Conservation (phyloP, 768 basidiomycete genomes). For the Neoboletus magnificus region DNA sequence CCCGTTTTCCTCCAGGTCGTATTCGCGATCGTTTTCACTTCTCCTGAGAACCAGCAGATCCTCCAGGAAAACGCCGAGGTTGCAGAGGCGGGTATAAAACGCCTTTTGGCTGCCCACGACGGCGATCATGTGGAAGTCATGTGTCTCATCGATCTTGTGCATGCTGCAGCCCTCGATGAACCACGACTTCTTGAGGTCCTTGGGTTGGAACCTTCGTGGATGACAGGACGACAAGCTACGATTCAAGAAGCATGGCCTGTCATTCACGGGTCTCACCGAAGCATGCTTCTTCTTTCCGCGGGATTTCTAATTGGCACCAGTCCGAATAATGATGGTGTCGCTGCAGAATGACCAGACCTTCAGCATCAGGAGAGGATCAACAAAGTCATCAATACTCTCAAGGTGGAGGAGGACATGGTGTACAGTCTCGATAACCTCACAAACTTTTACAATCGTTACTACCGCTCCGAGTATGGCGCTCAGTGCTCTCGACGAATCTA, state of each 20-base stretch:
- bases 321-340: neutral
- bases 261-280: conserved; percentile 16
- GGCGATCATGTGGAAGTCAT: conserved; percentile 17
- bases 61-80: neutral
- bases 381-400: neutral
- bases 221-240: conserved; percentile 19
- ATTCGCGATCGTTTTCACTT: neutral
- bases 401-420: conserved; percentile 33
- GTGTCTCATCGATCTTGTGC: conserved; percentile 9
- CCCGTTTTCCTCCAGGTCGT: neutral
- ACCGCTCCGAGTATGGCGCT: conserved; percentile 33
- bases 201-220: conserved; percentile 14
- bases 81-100: neutral
- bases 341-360: conserved; percentile 16
- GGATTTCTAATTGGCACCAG: neutral
- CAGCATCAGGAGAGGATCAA: conserved; percentile 13
- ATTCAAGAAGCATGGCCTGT: conserved; percentile 7
- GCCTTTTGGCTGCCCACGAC: conserved; percentile 2
- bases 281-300: neutral
- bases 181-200: conserved; percentile 14
- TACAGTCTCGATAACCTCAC: conserved; percentile 35
- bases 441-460: conserved; percentile 35
- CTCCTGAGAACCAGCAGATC: neutral
- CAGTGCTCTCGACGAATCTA: conserved; percentile 39
- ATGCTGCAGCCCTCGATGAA: conserved; percentile 13